Percentiles rank a stretch among this genome's conserved stretches.
Conservation (phyloP, 2,329 filamentous ascomycete species). For the Penicillium sp. region DNA sequence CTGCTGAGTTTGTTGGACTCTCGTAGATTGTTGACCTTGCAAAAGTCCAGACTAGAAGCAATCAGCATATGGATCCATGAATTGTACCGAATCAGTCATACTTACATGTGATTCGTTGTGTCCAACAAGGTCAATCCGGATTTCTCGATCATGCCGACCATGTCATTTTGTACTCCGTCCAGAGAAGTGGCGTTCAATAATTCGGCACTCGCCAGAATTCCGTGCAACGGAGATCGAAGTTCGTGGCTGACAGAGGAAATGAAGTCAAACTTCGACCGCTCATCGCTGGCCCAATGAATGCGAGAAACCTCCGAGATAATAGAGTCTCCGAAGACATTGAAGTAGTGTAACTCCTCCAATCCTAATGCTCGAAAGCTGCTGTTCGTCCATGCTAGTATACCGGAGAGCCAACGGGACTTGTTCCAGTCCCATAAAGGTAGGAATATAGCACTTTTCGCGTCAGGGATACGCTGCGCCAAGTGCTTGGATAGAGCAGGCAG, state of each 20-base stretch:
- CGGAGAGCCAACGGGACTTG: constrained; percentile 32
- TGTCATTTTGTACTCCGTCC: constrained; percentile 42
- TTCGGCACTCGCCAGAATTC: constrained; percentile 51
- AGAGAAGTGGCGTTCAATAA: constrained; percentile 49
- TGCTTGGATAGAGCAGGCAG: background rate
- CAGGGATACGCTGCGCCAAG: constrained; percentile 19
- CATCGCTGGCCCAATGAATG: constrained; percentile 33
- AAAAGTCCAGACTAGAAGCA: constrained; percentile 32
- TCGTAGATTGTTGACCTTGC: constrained; percentile 37
- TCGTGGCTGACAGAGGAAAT: constrained; percentile 57
- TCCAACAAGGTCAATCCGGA: constrained; percentile 55
- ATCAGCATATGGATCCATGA: constrained; percentile 4
- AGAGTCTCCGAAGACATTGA: constrained; percentile 34
- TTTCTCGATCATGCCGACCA: constrained; percentile 51
- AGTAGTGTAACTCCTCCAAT: constrained; percentile 30
- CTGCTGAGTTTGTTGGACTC: constrained; percentile 37
- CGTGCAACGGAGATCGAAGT: constrained; percentile 50
- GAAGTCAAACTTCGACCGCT: constrained; percentile 55
- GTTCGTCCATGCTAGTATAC: constrained; percentile 27
- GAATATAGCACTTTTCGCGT: constrained; percentile 26
- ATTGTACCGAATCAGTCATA: background rate
- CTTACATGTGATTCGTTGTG: constrained; percentile 43
- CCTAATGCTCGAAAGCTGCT: constrained; percentile 17
- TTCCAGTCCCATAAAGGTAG: constrained; percentile 36
- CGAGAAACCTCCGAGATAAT: constrained; percentile 38